phyloP scores from a whole-genome alignment of 148 eudicot species.

The Suaeda aralocaspica region DNA sequence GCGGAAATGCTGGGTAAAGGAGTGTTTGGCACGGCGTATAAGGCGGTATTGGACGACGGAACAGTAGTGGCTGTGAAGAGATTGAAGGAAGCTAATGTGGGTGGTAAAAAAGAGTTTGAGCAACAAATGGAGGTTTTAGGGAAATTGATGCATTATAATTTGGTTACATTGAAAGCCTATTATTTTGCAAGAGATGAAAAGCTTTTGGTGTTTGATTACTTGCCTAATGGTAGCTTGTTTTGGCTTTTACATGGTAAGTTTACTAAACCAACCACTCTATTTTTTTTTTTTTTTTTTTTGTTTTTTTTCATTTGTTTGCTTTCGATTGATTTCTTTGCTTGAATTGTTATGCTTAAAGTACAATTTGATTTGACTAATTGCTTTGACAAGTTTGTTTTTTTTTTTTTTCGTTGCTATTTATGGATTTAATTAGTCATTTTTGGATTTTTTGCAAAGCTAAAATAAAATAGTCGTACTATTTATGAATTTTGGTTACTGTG shows the following conservation, averaged over 20 bases:
- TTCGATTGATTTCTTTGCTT: no score
- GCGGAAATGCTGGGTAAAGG: conserved; percentile 97
- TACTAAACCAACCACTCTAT: background rate
- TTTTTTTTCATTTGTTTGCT: background rate
- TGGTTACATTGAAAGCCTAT: conserved; percentile 70
- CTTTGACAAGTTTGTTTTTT: no score
- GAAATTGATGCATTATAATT: conserved; percentile 52
- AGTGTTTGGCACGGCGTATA: conserved; percentile 82
- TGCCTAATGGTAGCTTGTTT: conserved; percentile 83
- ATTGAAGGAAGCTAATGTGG: conserved; percentile 47
- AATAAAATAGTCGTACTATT: no score
- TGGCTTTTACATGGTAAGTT: conserved; percentile 80
- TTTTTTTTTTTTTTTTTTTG: background rate
- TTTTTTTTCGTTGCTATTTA: no score
- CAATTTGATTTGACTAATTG: no score
- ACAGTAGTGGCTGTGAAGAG: conserved; percentile 80
- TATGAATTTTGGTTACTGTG: no score
- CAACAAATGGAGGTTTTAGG: conserved; percentile 77
- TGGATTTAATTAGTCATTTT: no score
- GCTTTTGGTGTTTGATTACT: conserved; percentile 70
- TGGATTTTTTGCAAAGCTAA: no score
- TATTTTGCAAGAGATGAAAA: conserved; percentile 89
- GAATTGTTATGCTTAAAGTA: no score
- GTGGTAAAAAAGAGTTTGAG: conserved; percentile 65
- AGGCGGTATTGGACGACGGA: conserved; percentile 82